These are phyloP conservation scores for Kwoniella bestiolae DNA, from an alignment of 768 basidiomycete species.

Conservation along the genomic window DNA sequence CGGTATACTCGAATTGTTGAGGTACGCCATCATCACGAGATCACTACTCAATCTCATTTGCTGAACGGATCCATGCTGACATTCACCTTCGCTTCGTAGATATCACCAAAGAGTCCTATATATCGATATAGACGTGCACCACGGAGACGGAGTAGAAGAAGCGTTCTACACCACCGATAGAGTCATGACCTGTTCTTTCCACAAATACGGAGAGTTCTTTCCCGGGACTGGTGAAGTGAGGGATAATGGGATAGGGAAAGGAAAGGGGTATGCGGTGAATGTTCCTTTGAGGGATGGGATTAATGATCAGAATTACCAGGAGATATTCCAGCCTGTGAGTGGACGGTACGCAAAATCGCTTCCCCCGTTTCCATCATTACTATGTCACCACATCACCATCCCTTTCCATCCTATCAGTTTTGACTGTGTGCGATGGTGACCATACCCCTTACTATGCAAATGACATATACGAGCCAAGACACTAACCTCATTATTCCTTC, in stretches of 20 bases:
- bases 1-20: conserved; percentile 88
- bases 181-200: conserved; percentile 98
- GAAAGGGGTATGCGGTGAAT: conserved; percentile 87
- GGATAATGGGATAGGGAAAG: conserved; percentile 90
- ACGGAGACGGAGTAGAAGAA: conserved; percentile 98
- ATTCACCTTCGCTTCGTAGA: conserved; percentile 60
- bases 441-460: no score
- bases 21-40: conserved; percentile 60
- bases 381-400: no score
- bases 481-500: no score
- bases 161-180: conserved; percentile 99
- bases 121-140: conserved; percentile 98
- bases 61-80: background rate
- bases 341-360: no score
- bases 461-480: no score
- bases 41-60: background rate
- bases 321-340: conserved; percentile 90
- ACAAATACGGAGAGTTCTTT: conserved; percentile 99
- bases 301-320: conserved; percentile 91
- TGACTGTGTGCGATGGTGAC: no score
- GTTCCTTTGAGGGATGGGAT: conserved; percentile 95
- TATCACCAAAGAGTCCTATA: conserved; percentile 94
- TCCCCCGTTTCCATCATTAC: no score
- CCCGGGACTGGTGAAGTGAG: conserved; percentile 97
- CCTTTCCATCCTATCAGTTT: no score